Evolutionary conservation across 345 rosid genomes (phyloP).

Genomic region (Hypericum perforatum): DNA sequence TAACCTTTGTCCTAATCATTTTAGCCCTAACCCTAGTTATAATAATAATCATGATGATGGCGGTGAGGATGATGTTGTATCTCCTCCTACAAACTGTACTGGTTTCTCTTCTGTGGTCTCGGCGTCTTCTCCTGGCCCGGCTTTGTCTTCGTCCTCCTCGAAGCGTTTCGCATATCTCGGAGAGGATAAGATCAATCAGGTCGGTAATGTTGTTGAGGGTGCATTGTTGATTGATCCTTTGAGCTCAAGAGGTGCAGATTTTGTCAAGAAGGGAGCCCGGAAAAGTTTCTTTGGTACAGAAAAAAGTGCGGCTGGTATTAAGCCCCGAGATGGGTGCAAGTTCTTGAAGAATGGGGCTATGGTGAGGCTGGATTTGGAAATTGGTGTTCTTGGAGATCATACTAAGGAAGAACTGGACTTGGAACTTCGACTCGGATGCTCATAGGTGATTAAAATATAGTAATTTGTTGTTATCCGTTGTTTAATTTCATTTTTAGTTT

Average conservation of each 20-base stretch:
- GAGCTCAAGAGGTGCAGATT: conserved; percentile 21
- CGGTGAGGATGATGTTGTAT: conserved; percentile 16
- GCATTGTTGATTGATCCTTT: conserved; percentile 15
- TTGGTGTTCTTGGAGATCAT: conserved; percentile 35
- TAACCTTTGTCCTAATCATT: conserved; percentile 22
- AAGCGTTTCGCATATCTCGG: conserved; percentile 17
- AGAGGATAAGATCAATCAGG: conserved; percentile 19
- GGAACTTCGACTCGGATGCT: conserved; percentile 76
- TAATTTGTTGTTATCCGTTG: not conserved
- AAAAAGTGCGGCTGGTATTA: conserved; percentile 5
- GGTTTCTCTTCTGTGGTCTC: conserved; percentile 15
- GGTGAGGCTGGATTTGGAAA: conserved; percentile 57
- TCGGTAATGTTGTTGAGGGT: conserved; percentile 8
- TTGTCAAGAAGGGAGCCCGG: conserved; percentile 6
- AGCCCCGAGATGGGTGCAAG: conserved; percentile 23
- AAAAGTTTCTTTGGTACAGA: conserved; percentile 13
- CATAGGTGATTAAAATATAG: not conserved
- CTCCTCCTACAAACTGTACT: conserved; percentile 23
- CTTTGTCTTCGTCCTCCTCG: conserved; percentile 29
- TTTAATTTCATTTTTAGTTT: too few relatives aligned
- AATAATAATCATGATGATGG: too few relatives aligned
- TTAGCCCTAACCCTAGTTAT: conserved; percentile 45
- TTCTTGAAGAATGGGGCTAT: conserved; percentile 29
- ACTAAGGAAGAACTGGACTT: conserved; percentile 66
- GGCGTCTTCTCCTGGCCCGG: conserved; percentile 30